These are phyloP conservation scores for Vicia sativa DNA, from an alignment of 306 rosid genomes.

Conservation along the genomic window DNA sequence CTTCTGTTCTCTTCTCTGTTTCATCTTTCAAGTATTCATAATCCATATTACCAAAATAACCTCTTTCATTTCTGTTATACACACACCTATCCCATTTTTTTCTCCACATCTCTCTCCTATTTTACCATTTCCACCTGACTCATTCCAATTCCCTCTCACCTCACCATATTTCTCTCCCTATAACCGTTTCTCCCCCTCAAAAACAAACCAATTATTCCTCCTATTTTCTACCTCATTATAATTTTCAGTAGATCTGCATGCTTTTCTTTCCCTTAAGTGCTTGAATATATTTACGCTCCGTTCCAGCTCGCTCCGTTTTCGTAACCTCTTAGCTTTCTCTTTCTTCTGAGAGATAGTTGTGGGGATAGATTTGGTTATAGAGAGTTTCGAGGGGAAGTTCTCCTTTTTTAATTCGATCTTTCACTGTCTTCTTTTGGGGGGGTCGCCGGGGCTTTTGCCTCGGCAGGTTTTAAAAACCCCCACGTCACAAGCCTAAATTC, in stretches of 20 bases:
- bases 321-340: background rate
- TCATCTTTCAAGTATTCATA: too few species aligned
- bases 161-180: background rate
- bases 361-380: constrained; percentile 55
- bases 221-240: background rate
- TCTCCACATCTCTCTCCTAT: background rate
- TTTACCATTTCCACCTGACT: background rate
- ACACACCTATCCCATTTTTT: background rate
- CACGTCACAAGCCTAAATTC: constrained; percentile 55
- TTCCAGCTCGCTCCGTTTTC: background rate
- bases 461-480: constrained; percentile 99
- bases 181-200: background rate
- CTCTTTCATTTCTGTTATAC: background rate
- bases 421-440: constrained; percentile 82
- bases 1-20: constrained; percentile 15
- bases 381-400: constrained; percentile 46
- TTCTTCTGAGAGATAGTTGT: constrained; percentile 64
- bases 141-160: background rate
- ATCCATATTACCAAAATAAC: background rate
- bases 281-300: background rate
- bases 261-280: background rate
- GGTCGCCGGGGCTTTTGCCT: constrained; percentile 99
- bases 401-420: constrained; percentile 52
- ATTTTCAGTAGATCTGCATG: background rate
- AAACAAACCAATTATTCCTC: background rate